A percentile compares a stretch with the other conserved stretches of the same genome.
Evolutionary conservation across 495 filamentous ascomycete species (phyloP).

Genomic region (Neurospora sp.): DNA sequence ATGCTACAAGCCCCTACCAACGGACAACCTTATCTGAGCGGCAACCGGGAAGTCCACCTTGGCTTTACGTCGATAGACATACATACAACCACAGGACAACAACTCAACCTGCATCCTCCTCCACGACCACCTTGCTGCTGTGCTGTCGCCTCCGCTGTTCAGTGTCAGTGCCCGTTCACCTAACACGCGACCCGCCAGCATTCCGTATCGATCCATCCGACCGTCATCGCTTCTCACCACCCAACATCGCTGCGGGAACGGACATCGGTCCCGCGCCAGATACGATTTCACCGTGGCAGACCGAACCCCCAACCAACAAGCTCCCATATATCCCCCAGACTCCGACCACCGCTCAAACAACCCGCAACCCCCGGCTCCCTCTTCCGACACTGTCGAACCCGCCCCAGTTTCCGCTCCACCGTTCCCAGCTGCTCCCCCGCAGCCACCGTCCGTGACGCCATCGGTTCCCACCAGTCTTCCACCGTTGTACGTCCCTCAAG

Average conservation of each 20-base stretch:
- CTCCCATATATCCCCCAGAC: slow-evolving; percentile 15
- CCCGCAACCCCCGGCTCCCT: slow-evolving; percentile 26
- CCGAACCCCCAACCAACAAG: slow-evolving; percentile 16
- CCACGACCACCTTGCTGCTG: background rate
- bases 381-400: slow-evolving; percentile 29
- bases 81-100: background rate
- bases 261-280: slow-evolving; percentile 19
- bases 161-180: background rate
- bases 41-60: background rate
- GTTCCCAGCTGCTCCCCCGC: slow-evolving; percentile 12
- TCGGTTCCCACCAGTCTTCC: background rate
- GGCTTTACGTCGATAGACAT: background rate
- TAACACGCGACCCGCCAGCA: background rate
- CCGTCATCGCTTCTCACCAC: slow-evolving; percentile 1
- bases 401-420: slow-evolving; percentile 10
- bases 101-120: background rate
- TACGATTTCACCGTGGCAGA: slow-evolving; percentile 25
- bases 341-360: slow-evolving; percentile 36
- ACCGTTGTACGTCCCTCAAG: background rate
- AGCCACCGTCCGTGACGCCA: slow-evolving; percentile 5
- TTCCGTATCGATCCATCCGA: background rate
- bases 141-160: background rate
- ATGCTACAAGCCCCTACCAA: background rate
- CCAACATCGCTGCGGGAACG: slow-evolving; percentile 16
- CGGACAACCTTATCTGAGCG: background rate